Base-by-base conservation (phyloP, 1,139 yeast species). In the Pichia kudriavzevii region DNA sequence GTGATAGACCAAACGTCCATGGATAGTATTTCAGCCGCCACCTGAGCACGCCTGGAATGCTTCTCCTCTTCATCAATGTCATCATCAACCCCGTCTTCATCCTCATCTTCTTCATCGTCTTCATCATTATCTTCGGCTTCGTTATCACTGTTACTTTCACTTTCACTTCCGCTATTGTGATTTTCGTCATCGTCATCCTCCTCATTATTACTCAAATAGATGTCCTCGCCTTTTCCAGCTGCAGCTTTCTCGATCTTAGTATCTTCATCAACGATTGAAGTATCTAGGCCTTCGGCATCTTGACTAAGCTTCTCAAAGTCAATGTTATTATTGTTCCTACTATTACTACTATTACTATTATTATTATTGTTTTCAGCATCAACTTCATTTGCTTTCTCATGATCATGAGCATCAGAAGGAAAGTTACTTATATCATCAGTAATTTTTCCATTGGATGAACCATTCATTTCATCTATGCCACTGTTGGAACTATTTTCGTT, bases 1-100 rank as follows among this genome's bases (percentile, higher is more conserved):
- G 95, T 83, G 25, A 93, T 67, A 4, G 94, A 82, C 96, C 96
- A 91, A 7, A 87, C 93, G 53, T 91, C 97, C 4, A 94, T 87
- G 38, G 91, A 76, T 28, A 91, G 66, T 29, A 91, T 80, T 55
- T 93, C 98, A 2, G 95, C 84, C 4, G 95, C 91, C 43, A 88
- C 72, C 36, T 87, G 81, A 4, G 95, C 93, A 50, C 85, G 69
- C 46, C 88, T 69, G 13, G 73, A 66, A 39, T 73, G 74, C 15
- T 61, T 65, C 46, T 79, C 83, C 17, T 48, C 56, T 13, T 48
- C 55, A 23, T 46, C 42, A 5, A 43, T 47, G 9, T 49, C 52
- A 10, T 47, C 46, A 4, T 48, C 51, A 5, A 49, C 50, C 10
- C 39, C 42, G 7, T 46, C 52, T 4, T 45, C 46, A 9, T 45